A percentile compares a stretch with the other conserved stretches of the same genome.
Conservation (phyloP, 352 stramenopile species). For the Pythium phragmiticola region DNA sequence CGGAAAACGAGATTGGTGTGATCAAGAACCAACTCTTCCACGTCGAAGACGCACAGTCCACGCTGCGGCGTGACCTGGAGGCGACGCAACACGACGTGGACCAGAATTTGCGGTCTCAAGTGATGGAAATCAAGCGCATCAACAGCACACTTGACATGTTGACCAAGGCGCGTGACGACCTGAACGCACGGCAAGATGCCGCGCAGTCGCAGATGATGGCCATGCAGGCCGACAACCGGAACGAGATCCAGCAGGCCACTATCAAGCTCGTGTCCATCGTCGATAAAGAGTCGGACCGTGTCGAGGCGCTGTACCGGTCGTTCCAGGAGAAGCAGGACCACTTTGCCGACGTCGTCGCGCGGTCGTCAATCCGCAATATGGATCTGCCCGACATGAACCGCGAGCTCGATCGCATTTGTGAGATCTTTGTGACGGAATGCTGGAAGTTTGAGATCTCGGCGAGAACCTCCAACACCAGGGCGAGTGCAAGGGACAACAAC, state of each 20-base stretch:
- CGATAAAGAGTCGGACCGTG: conserved; percentile 77
- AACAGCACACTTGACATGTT: conserved; percentile 41
- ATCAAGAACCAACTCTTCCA: conserved; percentile 80
- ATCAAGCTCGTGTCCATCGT: conserved; percentile 65
- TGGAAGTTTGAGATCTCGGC: conserved; percentile 88
- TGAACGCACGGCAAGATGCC: conserved; percentile 50
- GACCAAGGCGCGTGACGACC: conserved; percentile 46
- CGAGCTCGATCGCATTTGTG: conserved; percentile 75
- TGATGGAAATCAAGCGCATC: conserved; percentile 53
- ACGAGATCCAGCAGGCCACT: conserved; percentile 67
- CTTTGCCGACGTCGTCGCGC: conserved; percentile 72
- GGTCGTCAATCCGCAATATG: conserved; percentile 83
- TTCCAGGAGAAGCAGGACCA: conserved; percentile 84
- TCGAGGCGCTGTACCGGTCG: conserved; percentile 74
- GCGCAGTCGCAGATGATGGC: conserved; percentile 65
- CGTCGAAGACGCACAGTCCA: conserved; percentile 65
- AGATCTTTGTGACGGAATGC: conserved; percentile 80
- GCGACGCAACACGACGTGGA: conserved; percentile 58
- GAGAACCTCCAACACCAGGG: conserved; percentile 45
- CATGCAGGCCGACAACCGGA: conserved; percentile 68
- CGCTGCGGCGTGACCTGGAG: conserved; percentile 56
- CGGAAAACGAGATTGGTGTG: conserved; percentile 59
- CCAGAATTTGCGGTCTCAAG: conserved; percentile 50
- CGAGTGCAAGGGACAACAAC: conserved; percentile 51
- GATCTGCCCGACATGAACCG: conserved; percentile 74